Evolutionary conservation across 2,329 filamentous ascomycete species (phyloP).

Genomic region (Coniochaeta sp.): DNA sequence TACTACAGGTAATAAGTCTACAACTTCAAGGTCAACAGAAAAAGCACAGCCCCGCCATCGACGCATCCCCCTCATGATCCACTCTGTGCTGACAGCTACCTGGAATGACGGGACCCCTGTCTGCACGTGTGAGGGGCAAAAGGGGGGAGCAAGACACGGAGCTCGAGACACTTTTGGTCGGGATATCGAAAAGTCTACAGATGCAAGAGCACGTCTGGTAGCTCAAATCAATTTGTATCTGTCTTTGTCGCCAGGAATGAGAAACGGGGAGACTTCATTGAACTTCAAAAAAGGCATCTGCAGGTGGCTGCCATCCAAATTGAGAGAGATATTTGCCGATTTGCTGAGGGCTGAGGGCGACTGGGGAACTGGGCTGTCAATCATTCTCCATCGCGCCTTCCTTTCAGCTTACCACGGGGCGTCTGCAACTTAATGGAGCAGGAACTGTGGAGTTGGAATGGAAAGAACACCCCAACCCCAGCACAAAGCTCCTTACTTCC

Average conservation of each 20-base stretch:
- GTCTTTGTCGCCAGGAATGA: not conserved
- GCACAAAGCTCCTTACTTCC: not conserved
- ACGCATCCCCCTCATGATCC: not conserved
- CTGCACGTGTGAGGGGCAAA: constrained; percentile 1
- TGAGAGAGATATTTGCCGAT: not conserved
- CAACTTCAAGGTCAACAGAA: too few species aligned
- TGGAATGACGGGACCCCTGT: not conserved
- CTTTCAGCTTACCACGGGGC: not conserved
- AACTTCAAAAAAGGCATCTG: not conserved
- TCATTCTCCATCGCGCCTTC: not conserved
- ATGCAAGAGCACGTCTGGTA: too few species aligned
- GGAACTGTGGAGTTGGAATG: not conserved
- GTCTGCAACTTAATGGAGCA: not conserved
- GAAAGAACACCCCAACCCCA: not conserved
- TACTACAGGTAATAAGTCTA: too few species aligned
- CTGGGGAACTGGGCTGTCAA: too few species aligned
- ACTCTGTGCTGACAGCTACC: not conserved
- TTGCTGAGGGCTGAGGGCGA: not conserved
- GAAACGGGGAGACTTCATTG: not conserved
- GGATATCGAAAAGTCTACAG: too few species aligned
- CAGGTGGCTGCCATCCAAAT: not conserved
- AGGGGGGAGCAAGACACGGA: too few species aligned
- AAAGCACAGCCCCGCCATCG: not conserved
- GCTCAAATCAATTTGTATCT: too few species aligned
- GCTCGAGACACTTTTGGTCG: too few species aligned